Conservation (phyloP, 2,329 filamentous ascomycete genomes). For the Trichoderma asperellum region DNA sequence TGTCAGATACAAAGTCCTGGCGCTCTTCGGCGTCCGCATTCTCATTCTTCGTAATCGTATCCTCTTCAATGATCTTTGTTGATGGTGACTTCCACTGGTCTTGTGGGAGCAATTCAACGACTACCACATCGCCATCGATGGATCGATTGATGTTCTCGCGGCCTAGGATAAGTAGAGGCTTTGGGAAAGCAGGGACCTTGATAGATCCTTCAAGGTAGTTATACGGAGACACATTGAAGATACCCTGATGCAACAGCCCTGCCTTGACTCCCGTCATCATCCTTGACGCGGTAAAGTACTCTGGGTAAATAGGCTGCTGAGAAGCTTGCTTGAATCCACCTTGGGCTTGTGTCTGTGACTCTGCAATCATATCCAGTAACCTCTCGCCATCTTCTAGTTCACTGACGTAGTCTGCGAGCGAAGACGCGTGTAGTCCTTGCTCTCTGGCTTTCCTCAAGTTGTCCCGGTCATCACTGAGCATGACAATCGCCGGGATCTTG, state of each 20-base stretch:
- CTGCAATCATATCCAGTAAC: conserved; percentile 90
- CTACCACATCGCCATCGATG: conserved; percentile 88
- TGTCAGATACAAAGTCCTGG: conserved; percentile 80
- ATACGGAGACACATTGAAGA: conserved; percentile 95
- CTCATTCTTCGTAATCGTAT: conserved; percentile 87
- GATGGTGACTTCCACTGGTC: conserved; percentile 98
- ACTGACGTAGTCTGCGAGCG: conserved; percentile 76
- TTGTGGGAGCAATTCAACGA: conserved; percentile 88
- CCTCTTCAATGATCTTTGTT: conserved; percentile 94
- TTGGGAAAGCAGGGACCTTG: conserved; percentile 86
- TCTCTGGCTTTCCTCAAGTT: conserved; percentile 81
- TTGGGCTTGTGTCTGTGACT: conserved; percentile 71
- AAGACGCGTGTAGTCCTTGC: conserved; percentile 72
- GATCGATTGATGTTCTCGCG: conserved; percentile 95
- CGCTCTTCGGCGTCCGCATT: conserved; percentile 84
- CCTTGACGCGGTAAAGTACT: conserved; percentile 86
- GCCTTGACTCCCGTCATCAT: conserved; percentile 93
- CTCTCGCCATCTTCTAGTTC: conserved; percentile 82
- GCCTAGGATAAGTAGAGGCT: conserved; percentile 83
- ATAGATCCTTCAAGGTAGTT: conserved; percentile 96
- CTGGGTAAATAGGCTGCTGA: conserved; percentile 80
- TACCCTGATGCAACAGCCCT: conserved; percentile 87
- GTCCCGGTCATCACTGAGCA: conserved; percentile 91
- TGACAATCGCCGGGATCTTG: conserved; percentile 76
- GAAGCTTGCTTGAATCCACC: conserved; percentile 64